Conservation (phyloP, 176 grass and related monocot species). For the Oryza australiensis region DNA sequence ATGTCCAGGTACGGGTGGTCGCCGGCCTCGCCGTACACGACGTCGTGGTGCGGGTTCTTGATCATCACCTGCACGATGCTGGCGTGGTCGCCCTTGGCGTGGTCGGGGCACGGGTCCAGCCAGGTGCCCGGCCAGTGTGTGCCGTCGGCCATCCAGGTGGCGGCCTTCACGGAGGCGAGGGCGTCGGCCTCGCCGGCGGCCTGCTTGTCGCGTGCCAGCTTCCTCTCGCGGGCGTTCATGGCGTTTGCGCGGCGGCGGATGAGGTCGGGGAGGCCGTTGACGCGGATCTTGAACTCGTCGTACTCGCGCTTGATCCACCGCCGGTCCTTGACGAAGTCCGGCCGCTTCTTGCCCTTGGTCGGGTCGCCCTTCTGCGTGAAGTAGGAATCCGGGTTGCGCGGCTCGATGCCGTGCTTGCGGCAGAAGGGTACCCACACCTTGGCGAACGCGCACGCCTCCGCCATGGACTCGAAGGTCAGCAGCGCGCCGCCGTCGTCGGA, state of each 20-base stretch:
- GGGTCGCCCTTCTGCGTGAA: conserved; percentile 77
- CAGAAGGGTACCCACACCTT: conserved; percentile 89
- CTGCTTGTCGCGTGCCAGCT: conserved; percentile 42
- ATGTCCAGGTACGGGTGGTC: conserved; percentile 72
- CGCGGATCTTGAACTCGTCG: conserved; percentile 83
- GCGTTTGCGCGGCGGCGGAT: conserved; percentile 62
- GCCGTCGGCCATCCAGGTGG: conserved; percentile 84
- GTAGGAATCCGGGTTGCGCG: conserved; percentile 80
- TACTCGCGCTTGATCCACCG: conserved; percentile 92
- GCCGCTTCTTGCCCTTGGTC: conserved; percentile 70
- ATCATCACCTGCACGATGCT: conserved; percentile 88
- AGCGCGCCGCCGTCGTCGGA: conserved; percentile 77
- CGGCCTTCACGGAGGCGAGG: conserved; percentile 38
- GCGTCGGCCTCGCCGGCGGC: conserved; percentile 3
- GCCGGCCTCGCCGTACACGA: conserved; percentile 37
- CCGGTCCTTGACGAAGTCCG: conserved; percentile 86
- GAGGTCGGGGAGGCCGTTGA: conserved; percentile 68
- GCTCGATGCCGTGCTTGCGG: conserved; percentile 81
- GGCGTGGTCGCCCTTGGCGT: conserved; percentile 84
- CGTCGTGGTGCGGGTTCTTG: conserved; percentile 61
- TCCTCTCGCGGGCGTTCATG: conserved; percentile 58
- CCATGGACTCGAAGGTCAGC: conserved; percentile 75
- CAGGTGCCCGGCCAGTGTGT: conserved; percentile 86
- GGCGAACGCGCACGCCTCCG: conserved; percentile 65
- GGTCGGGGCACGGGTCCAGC: conserved; percentile 58